A percentile compares a stretch with the other conserved stretches of the same genome.
phyloP scores from a whole-genome alignment of 257 asterid genomes.

The Nicotiana tabacum region DNA sequence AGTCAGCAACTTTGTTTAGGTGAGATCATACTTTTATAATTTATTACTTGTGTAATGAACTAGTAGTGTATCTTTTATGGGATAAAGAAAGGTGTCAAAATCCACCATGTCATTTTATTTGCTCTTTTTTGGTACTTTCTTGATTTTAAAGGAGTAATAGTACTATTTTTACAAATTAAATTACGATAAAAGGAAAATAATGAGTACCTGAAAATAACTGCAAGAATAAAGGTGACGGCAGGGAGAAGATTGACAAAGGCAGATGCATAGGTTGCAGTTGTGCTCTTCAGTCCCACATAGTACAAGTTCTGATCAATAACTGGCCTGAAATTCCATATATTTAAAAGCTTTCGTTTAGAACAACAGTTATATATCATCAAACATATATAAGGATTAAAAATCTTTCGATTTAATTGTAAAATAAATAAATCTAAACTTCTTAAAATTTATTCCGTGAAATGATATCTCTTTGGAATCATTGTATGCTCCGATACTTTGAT shows the following conservation, averaged over 20 bases:
- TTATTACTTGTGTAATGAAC: not conserved
- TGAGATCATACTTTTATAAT: not conserved
- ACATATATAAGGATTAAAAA: not conserved
- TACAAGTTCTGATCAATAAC: constrained; percentile 89
- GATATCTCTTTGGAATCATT: constrained; percentile 1
- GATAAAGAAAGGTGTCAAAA: not conserved
- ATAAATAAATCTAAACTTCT: not conserved
- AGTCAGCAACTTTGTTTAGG: not conserved
- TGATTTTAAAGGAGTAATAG: not conserved
- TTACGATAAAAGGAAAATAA: not conserved
- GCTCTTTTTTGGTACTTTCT: not conserved
- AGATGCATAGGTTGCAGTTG: constrained; percentile 89
- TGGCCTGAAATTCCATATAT: constrained; percentile 44
- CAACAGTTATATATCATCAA: not conserved
- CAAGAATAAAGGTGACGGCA: constrained; percentile 83
- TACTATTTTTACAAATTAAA: not conserved
- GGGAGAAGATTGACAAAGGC: constrained; percentile 85
- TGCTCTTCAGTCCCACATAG: constrained; percentile 66
- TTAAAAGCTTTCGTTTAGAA: not conserved
- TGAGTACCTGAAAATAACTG: constrained; percentile 70
- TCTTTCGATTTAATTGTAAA: not conserved
- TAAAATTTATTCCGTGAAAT: not conserved
- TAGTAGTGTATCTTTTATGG: not conserved
- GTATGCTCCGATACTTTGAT: not conserved
- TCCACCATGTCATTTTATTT: not conserved